phyloP scores from a whole-genome alignment of 2,329 filamentous ascomycete species.

The Colletotrichum sojae region DNA sequence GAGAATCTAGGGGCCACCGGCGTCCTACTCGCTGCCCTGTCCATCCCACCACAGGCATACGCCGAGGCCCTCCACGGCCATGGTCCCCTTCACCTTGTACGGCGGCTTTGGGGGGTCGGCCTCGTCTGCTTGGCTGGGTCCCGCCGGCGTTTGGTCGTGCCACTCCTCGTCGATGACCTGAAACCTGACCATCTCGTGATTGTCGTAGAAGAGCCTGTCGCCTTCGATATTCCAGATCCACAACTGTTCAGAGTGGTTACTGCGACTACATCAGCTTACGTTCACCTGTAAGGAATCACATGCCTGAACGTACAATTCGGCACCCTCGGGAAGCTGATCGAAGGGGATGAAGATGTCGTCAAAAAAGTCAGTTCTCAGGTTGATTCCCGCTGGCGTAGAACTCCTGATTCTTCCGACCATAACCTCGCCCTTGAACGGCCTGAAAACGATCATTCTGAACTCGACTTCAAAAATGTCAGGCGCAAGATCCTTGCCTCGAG shows the following conservation, averaged over 20 bases:
- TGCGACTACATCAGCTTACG: conserved; percentile 53
- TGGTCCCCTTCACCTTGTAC: conserved; percentile 77
- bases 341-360: conserved; percentile 89
- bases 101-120: conserved; percentile 75
- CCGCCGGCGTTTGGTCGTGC: conserved; percentile 86
- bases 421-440: conserved; percentile 96
- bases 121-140: conserved; percentile 74
- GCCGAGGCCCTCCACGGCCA: conserved; percentile 74
- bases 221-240: conserved; percentile 89
- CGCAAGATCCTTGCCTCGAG: background rate
- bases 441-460: conserved; percentile 93
- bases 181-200: conserved; percentile 89
- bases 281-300: background rate
- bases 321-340: conserved; percentile 80
- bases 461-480: conserved; percentile 73
- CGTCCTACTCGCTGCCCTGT: conserved; percentile 31
- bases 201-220: conserved; percentile 86
- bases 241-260: conserved; percentile 80
- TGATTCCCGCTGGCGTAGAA: conserved; percentile 79
- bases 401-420: conserved; percentile 87
- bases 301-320: conserved; percentile 75
- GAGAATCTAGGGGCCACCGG: conserved; percentile 11
- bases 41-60: conserved; percentile 76
- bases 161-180: conserved; percentile 90
- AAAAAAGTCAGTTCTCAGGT: conserved; percentile 91